Percentiles rank a stretch among this genome's conserved stretches.
Conservation (phyloP, 768 basidiomycete genomes). For the Trametes sanguinea region DNA sequence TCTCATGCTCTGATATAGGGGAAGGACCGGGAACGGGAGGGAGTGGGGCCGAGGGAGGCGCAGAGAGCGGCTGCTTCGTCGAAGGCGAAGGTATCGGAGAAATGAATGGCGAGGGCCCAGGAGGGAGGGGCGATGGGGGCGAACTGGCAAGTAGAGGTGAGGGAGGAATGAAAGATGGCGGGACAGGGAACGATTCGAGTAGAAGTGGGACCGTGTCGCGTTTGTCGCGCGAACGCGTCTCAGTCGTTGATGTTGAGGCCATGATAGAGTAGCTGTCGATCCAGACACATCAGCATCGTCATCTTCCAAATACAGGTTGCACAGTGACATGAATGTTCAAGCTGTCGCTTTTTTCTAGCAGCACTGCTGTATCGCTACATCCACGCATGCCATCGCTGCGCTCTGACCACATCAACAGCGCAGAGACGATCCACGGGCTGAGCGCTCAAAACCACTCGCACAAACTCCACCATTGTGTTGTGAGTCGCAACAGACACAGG, state of each 20-base stretch:
- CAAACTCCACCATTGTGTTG: background rate
- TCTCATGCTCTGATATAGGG: conserved; percentile 52
- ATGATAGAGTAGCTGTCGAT: conserved; percentile 14
- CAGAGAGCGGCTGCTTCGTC: conserved; percentile 38
- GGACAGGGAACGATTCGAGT: conserved; percentile 35
- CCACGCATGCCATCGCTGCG: background rate
- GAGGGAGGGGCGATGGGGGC: conserved; percentile 13
- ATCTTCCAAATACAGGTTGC: too few species aligned
- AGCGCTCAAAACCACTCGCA: too few species aligned
- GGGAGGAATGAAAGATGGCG: conserved; percentile 36
- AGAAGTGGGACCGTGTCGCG: conserved; percentile 33
- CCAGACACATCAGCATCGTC: background rate
- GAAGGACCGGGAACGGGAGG: conserved; percentile 70
- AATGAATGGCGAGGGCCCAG: conserved; percentile 6
- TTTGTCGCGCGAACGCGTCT: conserved; percentile 22
- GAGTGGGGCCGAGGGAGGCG: conserved; percentile 60
- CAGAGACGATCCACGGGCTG: too few species aligned
- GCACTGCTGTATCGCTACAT: background rate
- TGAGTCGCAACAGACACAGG: background rate
- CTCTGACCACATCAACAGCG: too few species aligned
- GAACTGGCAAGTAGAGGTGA: conserved; percentile 16
- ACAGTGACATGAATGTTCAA: too few species aligned
- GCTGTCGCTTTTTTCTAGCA: too few species aligned
- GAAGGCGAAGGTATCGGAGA: conserved; percentile 21
- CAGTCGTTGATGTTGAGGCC: conserved; percentile 20